Evolutionary conservation across 108 stramenopile genomes (phyloP), one percentile per base, ranked within the genome.

Genomic region (Schizochytrium sp.): DNA sequence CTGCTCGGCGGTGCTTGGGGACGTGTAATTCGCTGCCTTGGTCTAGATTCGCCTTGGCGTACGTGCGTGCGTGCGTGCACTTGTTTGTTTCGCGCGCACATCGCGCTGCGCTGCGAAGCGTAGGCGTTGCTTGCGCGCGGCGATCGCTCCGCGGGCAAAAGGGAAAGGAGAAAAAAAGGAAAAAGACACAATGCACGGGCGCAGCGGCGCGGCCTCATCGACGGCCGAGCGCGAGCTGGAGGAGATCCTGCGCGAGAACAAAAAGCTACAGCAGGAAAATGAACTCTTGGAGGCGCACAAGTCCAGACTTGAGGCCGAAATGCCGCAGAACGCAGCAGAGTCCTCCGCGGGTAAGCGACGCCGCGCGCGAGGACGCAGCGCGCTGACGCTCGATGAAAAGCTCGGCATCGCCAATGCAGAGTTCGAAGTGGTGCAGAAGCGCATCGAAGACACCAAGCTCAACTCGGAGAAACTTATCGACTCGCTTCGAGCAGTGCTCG

Each of bases 401-500:
- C 90, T 88, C 5, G 91, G 92, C 34, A 91, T 93, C 10, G 93
- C 91, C 34, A 90, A 89, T 48, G 41, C 71, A 16, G 92, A 92
- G 28, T 87, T 88, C 21, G 90, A 91, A 53, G 88, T 72, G 23
- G 12, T 91, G 48, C 76, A 83, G 23, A 83, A 83, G 43, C 51
- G n/a, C 21, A 48, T 72, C 87, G 87, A 88, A 88, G 51, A 47
- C 76, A 83, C 76, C 12, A 83, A 83, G 51, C n/a, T 83, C n/a
- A 83, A 83, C 51, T 83, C 76, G 10, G 93, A 93, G 21, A 93
- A 92, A 87, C 83, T 95, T 21, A 93, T 94, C 6, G 94, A 94
- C 89, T 93, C 93, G 4, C 91, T 94, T 5, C 92, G 87, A 5
- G 94, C 94, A 0, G 94, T 94, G 14, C 89, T 95, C 21, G 94